phyloP scores from a whole-genome alignment of 306 rosid species.

The Herpetospermum pedunculosum region DNA sequence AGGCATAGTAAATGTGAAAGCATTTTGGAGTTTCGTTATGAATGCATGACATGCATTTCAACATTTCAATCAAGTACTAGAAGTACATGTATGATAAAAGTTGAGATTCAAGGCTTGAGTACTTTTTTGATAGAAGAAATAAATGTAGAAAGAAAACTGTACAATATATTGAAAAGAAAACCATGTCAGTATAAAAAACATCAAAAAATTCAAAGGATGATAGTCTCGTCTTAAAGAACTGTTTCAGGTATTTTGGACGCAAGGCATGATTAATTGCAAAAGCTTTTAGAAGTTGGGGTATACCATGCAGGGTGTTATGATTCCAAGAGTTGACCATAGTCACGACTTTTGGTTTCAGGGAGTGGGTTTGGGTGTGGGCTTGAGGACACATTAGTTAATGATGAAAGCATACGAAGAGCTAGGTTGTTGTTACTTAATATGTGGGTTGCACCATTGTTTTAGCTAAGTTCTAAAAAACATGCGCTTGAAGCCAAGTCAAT shows the following conservation, averaged over 20 bases:
- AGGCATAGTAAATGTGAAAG: neutral
- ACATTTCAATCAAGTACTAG: neutral
- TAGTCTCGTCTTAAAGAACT: neutral
- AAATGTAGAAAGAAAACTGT: neutral
- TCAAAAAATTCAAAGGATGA: neutral
- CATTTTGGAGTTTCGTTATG: neutral
- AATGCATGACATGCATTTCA: neutral
- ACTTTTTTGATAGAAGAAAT: neutral
- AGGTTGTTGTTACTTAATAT: too few relatives aligned
- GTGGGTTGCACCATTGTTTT: too few relatives aligned
- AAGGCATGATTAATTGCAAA: neutral
- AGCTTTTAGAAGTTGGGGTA: neutral
- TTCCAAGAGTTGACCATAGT: too few relatives aligned
- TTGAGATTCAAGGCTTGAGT: neutral
- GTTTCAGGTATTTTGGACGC: neutral
- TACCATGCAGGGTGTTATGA: neutral
- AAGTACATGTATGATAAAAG: neutral
- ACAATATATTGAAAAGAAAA: neutral
- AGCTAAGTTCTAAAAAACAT: too few relatives aligned
- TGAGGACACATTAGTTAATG: too few relatives aligned
- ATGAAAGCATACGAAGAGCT: too few relatives aligned
- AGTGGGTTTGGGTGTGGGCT: too few relatives aligned
- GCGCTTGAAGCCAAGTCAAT: too few relatives aligned
- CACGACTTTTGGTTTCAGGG: too few relatives aligned
- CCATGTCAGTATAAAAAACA: neutral